Evolutionary conservation across 352 stramenopile genomes (phyloP).

Genomic region (Halophytophthora polymorphica): DNA sequence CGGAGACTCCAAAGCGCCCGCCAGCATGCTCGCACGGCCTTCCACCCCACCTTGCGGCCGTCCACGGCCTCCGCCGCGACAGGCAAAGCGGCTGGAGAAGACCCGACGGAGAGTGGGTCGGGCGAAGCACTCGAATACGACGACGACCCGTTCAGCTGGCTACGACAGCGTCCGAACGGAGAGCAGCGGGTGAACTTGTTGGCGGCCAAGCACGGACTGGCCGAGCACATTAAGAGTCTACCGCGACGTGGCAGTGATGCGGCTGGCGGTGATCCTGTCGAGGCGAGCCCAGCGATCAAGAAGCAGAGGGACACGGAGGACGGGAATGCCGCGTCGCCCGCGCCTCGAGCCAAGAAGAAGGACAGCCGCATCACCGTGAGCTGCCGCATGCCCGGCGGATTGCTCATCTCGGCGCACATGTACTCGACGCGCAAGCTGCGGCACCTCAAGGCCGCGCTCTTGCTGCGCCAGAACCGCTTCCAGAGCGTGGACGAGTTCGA

Average conservation of each 20-base stretch:
- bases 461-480: slow-evolving; percentile 40
- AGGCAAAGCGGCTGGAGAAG: neutral
- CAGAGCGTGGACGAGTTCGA: slow-evolving; percentile 49
- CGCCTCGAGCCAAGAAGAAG: slow-evolving; percentile 12
- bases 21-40: slow-evolving; percentile 11
- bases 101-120: neutral
- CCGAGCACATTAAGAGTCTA: slow-evolving; percentile 27
- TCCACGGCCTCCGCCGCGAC: slow-evolving; percentile 1
- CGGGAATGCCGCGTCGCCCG: neutral
- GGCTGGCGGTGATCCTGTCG: too few relatives aligned
- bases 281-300: neutral
- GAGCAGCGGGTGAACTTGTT: slow-evolving; percentile 54
- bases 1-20: slow-evolving; percentile 12
- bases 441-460: slow-evolving; percentile 49
- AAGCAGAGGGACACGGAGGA: slow-evolving; percentile 11
- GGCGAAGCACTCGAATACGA: slow-evolving; percentile 4
- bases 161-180: slow-evolving; percentile 40
- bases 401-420: slow-evolving; percentile 38
- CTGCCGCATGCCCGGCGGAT: slow-evolving; percentile 52
- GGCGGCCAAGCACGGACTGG: slow-evolving; percentile 40
- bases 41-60: slow-evolving; percentile 14
- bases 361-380: slow-evolving; percentile 37
- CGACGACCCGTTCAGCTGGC: slow-evolving; percentile 59
- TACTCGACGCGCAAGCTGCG: slow-evolving; percentile 45
- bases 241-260: slow-evolving; percentile 6